Base-by-base conservation (phyloP, 495 filamentous ascomycete species). In the Aspergillus bertholletiae region DNA sequence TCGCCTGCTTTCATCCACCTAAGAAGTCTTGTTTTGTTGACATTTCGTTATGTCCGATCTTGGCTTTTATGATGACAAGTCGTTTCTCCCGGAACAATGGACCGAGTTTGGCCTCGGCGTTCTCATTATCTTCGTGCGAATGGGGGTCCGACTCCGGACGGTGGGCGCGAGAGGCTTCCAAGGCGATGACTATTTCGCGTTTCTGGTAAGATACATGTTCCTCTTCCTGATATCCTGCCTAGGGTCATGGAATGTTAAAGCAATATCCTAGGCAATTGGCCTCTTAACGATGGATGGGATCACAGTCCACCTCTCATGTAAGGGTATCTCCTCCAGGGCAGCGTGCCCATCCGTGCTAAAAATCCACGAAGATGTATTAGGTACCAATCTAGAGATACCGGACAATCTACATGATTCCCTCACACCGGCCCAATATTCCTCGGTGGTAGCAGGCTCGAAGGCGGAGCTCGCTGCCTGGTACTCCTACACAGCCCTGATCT, bases 81-180 rank as follows among this genome's bases (percentile, higher is more conserved):
- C 46, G n/a, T 49, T 49, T 22, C 46, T 49, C 4, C 18, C 28
- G 1, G 46, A 49, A 15, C 46, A 49, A 49, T 49, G 46, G 46
- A 23, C 46, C 3, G 46, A 49, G 21, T 49, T 22, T 11, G 46
- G 17, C 1, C 24, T 35, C 6, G 27, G 46, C 1, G 30, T 35
- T 1, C 28, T 27, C 7, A 49, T 49, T 15, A 49, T 49, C 2
- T 49, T 49, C 8, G n/a, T 49, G 17, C 46, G 46, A 15, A 32
- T 49, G 9, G 46, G n/a, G 2, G 46, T 49, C 13, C 46, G 46
- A 2, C 20, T 49, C 12, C 46, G 46, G 5, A 49, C 34, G 15
- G 46, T 49, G 6, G 46, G 46, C 0, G n/a, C n/a, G 1, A 0
- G 46, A 11, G 46, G 46, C 3, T 49, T 49, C 34, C 46, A 49